Evolutionary conservation across 2,329 filamentous ascomycete species (phyloP), one percentile per base, ranked within the genome.

Genomic region (Tolypocladium pustulatum): DNA sequence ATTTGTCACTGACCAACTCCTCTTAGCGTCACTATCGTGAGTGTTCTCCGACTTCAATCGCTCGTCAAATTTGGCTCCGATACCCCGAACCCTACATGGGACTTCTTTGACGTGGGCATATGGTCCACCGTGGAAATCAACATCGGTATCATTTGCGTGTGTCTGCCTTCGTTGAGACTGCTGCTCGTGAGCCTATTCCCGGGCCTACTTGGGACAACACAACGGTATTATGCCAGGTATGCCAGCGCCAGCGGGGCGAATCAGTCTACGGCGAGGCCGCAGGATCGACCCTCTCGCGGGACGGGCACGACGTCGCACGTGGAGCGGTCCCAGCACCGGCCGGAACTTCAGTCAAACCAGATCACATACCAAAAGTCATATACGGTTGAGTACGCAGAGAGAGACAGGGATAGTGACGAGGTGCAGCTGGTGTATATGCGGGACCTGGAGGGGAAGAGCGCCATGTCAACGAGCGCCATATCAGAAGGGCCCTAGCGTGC

Each of bases 121-220:
- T 75, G 70, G 72, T 75, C 73, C 0, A 69, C 65, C 0, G 65
- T 76, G 30, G 74, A 76, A 59, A 70, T 73, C 59, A 72, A 72
- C 58, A 67, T 73, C 20, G 73, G 69, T 43, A 68, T 75, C 15
- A 71, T 76, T 10, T 74, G 74, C 59, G 71, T 69, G 10, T 76
- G 73, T 53, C 64, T 76, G 67, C 74, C 74, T 0, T 67, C 72
- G 0, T 57, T 76, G 2, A 67, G 72, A 10, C 64, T 72, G 6
- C 61, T 75, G 0, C 65, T 76, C 2, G 68, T 73, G 13, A 64
- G 69, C 0, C 63, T 77, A 37, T 73, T 78, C 62, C 77, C 77
- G 46, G 67, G 64, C 58, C 17, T 72, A 0, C 60, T 68, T 9
- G 67, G 69, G 13, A 66, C 70, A 20, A 65, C 70, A 2, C 66